Evolutionary conservation across 2,329 filamentous ascomycete species (phyloP).

Genomic region (Rachicladosporium sp.): DNA sequence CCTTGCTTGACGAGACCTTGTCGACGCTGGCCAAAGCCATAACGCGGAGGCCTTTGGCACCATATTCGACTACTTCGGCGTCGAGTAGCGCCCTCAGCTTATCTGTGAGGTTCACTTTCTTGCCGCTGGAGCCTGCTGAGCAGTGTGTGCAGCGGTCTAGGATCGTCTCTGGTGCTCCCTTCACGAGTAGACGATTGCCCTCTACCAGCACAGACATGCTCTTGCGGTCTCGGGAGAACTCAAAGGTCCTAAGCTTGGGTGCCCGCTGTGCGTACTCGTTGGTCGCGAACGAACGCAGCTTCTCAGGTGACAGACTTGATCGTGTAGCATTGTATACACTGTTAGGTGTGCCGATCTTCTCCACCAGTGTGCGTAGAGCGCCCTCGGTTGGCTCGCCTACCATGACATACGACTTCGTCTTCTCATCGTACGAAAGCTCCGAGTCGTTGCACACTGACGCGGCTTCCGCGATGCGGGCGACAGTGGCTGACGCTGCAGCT

Average conservation of each 20-base stretch:
- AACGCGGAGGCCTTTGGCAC: constrained; percentile 82
- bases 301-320: constrained; percentile 34
- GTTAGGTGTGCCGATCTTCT: constrained; percentile 84
- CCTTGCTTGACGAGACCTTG: constrained; percentile 55
- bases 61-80: constrained; percentile 77
- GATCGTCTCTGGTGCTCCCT: constrained; percentile 90
- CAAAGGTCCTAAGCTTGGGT: constrained; percentile 72
- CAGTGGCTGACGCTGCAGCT: constrained; percentile 58
- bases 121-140: constrained; percentile 65
- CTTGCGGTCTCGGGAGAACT: constrained; percentile 96
- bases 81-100: constrained; percentile 58
- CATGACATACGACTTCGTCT: constrained; percentile 61
- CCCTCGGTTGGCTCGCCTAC: constrained; percentile 94
- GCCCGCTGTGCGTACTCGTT: constrained; percentile 68
- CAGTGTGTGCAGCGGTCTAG: constrained; percentile 82
- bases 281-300: constrained; percentile 71
- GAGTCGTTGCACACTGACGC: constrained; percentile 80
- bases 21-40: constrained; percentile 84
- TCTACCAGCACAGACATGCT: constrained; percentile 91
- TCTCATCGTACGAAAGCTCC: constrained; percentile 66
- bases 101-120: constrained; percentile 58
- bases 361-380: constrained; percentile 75
- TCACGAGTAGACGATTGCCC: constrained; percentile 71
- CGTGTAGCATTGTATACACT: constrained; percentile 43
- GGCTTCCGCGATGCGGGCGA: constrained; percentile 63